Conservation (phyloP, 768 basidiomycete genomes). For the Suillus subluteus region DNA sequence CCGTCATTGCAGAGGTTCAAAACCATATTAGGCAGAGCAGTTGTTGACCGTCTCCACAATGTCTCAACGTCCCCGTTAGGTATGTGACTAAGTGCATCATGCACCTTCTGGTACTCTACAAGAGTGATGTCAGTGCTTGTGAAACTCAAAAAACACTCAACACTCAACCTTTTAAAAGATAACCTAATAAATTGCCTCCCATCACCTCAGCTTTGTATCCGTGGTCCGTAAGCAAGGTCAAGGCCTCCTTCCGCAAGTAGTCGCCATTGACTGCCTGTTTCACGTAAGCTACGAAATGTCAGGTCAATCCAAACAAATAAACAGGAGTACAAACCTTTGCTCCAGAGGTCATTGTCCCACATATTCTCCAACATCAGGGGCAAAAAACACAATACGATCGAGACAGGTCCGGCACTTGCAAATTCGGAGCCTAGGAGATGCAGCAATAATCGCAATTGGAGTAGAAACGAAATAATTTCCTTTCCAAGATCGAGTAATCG, state of each 20-base stretch:
- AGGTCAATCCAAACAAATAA: not conserved
- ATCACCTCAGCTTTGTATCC: slow-evolving; percentile 27
- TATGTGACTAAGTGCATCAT: slow-evolving; percentile 22
- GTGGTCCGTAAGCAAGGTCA: slow-evolving; percentile 15
- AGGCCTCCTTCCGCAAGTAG: slow-evolving; percentile 26
- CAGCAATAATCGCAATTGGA: slow-evolving; percentile 26
- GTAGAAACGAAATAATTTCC: slow-evolving; percentile 20
- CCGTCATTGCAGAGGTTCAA: slow-evolving; percentile 19
- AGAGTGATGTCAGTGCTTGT: not conserved
- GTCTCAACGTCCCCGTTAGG: slow-evolving; percentile 17
- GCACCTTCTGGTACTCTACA: slow-evolving; percentile 27
- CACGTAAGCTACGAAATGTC: slow-evolving; percentile 22
- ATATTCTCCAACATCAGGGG: slow-evolving; percentile 13
- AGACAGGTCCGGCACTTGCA: slow-evolving; percentile 24
- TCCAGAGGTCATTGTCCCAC: slow-evolving; percentile 21
- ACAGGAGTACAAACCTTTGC: slow-evolving; percentile 19
- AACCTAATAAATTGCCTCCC: slow-evolving; percentile 21
- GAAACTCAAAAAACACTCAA: not conserved
- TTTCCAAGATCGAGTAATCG: slow-evolving; percentile 16
- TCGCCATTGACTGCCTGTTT: slow-evolving; percentile 18
- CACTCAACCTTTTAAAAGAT: slow-evolving; percentile 19
- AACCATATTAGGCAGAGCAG: slow-evolving; percentile 15
- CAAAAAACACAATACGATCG: slow-evolving; percentile 25
- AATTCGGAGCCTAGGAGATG: slow-evolving; percentile 22
- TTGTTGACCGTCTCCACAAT: slow-evolving; percentile 14